Evolutionary conservation across 495 filamentous ascomycete species (phyloP), one percentile per base, ranked within the genome.

Genomic region (Aspergillus taichungensis): DNA sequence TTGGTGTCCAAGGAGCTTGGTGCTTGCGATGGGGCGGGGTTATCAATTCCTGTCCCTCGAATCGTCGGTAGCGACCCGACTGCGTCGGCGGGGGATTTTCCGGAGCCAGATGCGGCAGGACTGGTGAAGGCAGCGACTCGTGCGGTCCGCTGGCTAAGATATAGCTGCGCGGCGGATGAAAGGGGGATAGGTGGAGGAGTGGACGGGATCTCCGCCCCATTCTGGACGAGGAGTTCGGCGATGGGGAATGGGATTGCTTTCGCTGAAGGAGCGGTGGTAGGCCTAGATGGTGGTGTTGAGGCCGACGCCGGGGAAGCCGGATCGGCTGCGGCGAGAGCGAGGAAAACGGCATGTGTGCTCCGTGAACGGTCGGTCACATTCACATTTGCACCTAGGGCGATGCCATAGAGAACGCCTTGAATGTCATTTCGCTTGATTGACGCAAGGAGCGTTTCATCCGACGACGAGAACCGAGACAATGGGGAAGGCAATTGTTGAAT

Each of bases 341-440:
- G 74, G 68, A 88, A 95, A 33, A 96, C 74, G 4, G 84, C 80
- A 58, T 94, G 90, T 0, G 88, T 94, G 40, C 82, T 85, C 24
- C 91, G 82, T 8, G 86, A 89, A 38, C 87, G 89, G 60, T 99
- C 92, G 9, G 78, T 66, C 4, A 86, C 73, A 55, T 97, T 97
- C 12, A 91, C 87, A 52, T 88, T 95, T 31, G 87, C 92, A 30
- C 79, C 76, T 11, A 96, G 73, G 3, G 92, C 88, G 24, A 99
- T 75, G 13, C 88, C 94, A 53, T 96, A 91, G 13, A 97, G 79
- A 8, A 94, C 87, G 44, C 87, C 84, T 45, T 88, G 83, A 31
- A 97, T 84, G 51, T 99, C 88, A 61, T 94, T 95, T 51, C 80
- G 84, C 70, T 95, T 97, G 65, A 95, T 87, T 6, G 85, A 87